Evolutionary conservation across 805 yeast genomes (phyloP).

Genomic region (Candida quercuum): DNA sequence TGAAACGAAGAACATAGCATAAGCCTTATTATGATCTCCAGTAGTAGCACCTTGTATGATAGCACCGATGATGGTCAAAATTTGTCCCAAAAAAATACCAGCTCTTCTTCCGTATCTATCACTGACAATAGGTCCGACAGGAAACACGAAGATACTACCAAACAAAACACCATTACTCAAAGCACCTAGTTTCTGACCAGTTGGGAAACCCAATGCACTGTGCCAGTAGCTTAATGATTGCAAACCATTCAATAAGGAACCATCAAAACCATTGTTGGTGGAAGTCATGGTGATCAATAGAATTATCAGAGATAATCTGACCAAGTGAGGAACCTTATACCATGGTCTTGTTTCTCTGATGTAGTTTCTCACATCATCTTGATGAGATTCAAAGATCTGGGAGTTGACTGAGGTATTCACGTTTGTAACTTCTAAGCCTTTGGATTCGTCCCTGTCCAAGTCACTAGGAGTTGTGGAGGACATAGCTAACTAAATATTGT

Average conservation of each 20-base stretch:
- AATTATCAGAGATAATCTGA: constrained; percentile 29
- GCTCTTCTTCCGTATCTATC: constrained; percentile 39
- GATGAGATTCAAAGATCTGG: too few relatives aligned
- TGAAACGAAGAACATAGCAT: constrained; percentile 12
- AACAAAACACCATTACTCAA: constrained; percentile 34
- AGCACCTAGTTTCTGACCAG: constrained; percentile 34
- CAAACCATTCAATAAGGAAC: constrained; percentile 39
- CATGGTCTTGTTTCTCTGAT: constrained; percentile 18
- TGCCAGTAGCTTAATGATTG: constrained; percentile 38
- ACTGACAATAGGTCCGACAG: constrained; percentile 22
- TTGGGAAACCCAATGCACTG: constrained; percentile 32
- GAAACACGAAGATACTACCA: constrained; percentile 32
- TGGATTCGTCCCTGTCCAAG: too few relatives aligned
- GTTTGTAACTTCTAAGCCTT: too few relatives aligned
- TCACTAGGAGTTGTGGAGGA: too few relatives aligned
- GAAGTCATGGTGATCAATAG: constrained; percentile 36
- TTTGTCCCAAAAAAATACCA: constrained; percentile 14
- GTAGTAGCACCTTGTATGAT: constrained; percentile 23
- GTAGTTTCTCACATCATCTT: constrained; percentile 5
- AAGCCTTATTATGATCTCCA: constrained; percentile 26
- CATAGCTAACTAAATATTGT: too few relatives aligned
- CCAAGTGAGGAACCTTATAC: constrained; percentile 30
- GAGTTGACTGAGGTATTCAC: too few relatives aligned
- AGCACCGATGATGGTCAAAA: constrained; percentile 18
- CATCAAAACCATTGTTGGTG: constrained; percentile 39